A percentile compares a stretch with the other conserved stretches of the same genome.
Conservation (phyloP, 1,139 yeast genomes). For the Magnusiomyces suaveolens region DNA sequence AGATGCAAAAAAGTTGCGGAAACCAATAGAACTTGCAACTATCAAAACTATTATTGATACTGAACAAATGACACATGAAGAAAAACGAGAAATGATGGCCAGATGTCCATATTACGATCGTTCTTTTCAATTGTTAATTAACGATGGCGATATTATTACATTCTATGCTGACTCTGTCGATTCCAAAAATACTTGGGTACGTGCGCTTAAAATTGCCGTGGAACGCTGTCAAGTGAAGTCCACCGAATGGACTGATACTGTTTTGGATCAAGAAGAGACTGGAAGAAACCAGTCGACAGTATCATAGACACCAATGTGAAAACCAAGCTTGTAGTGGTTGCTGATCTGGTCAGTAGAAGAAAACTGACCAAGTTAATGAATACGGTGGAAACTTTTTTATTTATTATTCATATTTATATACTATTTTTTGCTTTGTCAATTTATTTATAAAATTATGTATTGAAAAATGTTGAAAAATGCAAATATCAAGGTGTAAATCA, state of each 20-base stretch:
- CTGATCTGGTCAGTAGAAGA: too few species aligned
- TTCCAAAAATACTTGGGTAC: slow-evolving; percentile 49
- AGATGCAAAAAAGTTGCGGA: slow-evolving; percentile 50
- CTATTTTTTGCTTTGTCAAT: too few species aligned
- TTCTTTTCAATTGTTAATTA: slow-evolving; percentile 48
- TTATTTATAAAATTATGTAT: too few species aligned
- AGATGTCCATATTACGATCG: slow-evolving; percentile 29
- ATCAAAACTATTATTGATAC: slow-evolving; percentile 9
- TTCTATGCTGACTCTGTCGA: slow-evolving; percentile 52
- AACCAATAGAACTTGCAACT: slow-evolving; percentile 46
- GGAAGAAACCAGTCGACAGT: slow-evolving; percentile 1
- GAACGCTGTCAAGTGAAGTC: slow-evolving; percentile 24
- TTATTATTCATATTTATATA: too few species aligned
- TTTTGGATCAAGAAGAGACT: slow-evolving; percentile 16
- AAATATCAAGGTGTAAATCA: too few species aligned
- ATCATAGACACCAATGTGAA: slow-evolving; percentile 4
- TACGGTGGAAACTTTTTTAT: too few species aligned
- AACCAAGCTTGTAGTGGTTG: too few species aligned
- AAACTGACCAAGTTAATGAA: too few species aligned
- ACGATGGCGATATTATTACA: slow-evolving; percentile 54
- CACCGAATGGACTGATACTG: slow-evolving; percentile 29
- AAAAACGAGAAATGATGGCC: slow-evolving; percentile 22
- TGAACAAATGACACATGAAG: slow-evolving; percentile 8
- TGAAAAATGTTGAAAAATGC: too few species aligned
- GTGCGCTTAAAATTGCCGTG: slow-evolving; percentile 24